Base-by-base conservation (phyloP, 1,284 basidiomycete species). In the Ganoderma lingzhi region DNA sequence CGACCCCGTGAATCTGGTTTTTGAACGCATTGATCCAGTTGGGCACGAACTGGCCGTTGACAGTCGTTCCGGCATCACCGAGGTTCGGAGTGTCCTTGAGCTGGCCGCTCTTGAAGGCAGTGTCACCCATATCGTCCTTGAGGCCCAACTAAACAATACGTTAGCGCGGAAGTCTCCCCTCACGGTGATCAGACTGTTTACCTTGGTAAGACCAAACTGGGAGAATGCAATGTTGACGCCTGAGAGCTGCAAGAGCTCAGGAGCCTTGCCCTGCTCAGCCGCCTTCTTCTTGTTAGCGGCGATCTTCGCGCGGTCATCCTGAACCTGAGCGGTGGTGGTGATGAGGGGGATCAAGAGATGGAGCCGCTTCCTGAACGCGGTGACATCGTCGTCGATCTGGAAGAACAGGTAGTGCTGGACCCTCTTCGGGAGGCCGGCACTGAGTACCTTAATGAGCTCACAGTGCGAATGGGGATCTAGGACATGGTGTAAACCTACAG, bases 381-480 rank as follows among this genome's bases (percentile, higher is more conserved):
- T 68, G 68, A 73, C 73, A 41, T 76, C 64, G 67, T 84, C 71
- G 51, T 73, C 74, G 64, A 85, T 81, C 67, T 82, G 76, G 79
- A 84, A 84, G 76, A 84, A 82, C 60, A 80, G 75, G 68, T 79
- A 82, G 14, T 80, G 80, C 69, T 84, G 80, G 15, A 79, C 81
- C 76, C 81, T 83, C 81, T 85, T 85, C 1, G 82, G 82, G 6
- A 85, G 77, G n/a, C 83, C 84, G 53, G 75, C 77, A 70, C 83
- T 84, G 65, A 53, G 17, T 17, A 51, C 0, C 6, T 19, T 1
- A 1, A 35, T 66, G 51, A 74, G 63, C 6, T 17, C 28, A 44
- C 48, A 55, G 48, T 15, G 39, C 51, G 65, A 61, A 59, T 9
- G 17, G 62, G 6, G 39, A 32, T 64, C 6, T 14, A 14, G 48